Base-by-base conservation (phyloP, 2,329 filamentous ascomycete genomes). In the Botrytis pseudocinerea region DNA sequence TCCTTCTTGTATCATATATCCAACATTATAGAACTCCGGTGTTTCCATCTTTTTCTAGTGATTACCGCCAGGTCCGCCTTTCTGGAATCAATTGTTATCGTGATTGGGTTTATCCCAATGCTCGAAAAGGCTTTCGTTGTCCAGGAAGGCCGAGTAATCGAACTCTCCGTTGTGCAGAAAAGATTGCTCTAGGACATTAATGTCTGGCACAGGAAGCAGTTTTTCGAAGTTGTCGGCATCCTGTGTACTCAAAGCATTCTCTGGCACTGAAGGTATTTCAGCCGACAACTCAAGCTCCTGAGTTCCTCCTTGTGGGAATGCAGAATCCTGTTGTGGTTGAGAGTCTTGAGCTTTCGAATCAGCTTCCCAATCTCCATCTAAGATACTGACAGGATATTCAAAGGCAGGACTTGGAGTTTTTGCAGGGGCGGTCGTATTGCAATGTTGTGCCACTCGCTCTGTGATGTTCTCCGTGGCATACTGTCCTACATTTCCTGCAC, bases 211-310 rank as follows among this genome's bases (percentile, higher is more conserved):
- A 9, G 9, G 4, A 25, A 25, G 46, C 12, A 7, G 2, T 1
- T 32, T 1, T 1, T 42, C n/a, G 40, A 4, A 25, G 9, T 20
- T 46, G 0, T 28, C n/a, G 0, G 2, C n/a, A 9, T 14, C 18
- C 12, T 32, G 61, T 28, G 4, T 12, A 28, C 6, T 2, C 16
- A 22, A 4, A 28, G 6, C 12, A 51, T 38, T 2, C 14, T 51
- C 63, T 14, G 25, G 1, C 35, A 35, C 35, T 35, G 35, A 35
- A 12, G 16, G 1, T 22, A 2, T 18, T n/a, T 66, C 46, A 66
- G 6, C 5, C 0, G 12, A 28, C 12, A 20, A 16, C 42, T 48
- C n/a, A 48, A 25, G 0, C 2, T 35, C 40, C 6, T 9, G 62
- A 14, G 25, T 22, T 2, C 22, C 59, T 25, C 7, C 32, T 7